These are phyloP conservation scores for Coleophoma crateriformis DNA, from an alignment of 2,329 filamentous ascomycete genomes.

Conservation along the genomic window DNA sequence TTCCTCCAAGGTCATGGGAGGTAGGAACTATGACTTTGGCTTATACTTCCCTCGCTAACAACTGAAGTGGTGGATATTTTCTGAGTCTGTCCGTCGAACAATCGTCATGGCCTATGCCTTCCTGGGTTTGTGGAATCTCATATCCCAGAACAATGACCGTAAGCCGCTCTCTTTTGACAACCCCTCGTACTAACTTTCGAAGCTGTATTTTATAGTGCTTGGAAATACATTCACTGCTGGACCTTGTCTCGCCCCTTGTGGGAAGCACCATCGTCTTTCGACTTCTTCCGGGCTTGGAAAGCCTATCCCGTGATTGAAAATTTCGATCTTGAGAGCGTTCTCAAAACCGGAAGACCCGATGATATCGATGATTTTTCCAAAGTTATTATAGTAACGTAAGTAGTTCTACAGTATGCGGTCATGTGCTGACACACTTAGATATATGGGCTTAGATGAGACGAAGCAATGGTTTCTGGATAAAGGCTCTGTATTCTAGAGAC, in stretches of 20 bases:
- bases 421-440: constrained; percentile 15
- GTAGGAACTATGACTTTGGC: constrained; percentile 10
- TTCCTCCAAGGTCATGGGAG: constrained; percentile 21
- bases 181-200: constrained; percentile 8
- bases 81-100: constrained; percentile 27
- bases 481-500: constrained; percentile 4
- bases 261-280: constrained; percentile 23
- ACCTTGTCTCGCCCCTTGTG: constrained; percentile 25
- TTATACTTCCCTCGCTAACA: constrained; percentile 2
- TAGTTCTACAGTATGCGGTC: not conserved
- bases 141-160: constrained; percentile 15
- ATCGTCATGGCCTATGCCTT: constrained; percentile 26
- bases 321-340: constrained; percentile 21
- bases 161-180: not conserved
- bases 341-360: constrained; percentile 20
- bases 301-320: constrained; percentile 24
- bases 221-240: constrained; percentile 26
- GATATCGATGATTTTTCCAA: constrained; percentile 27
- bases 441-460: constrained; percentile 21
- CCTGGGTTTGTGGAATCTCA: constrained; percentile 20
- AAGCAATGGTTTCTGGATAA: constrained; percentile 14
- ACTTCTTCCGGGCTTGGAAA: constrained; percentile 24
- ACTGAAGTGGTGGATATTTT: constrained; percentile 28
- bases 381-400: constrained; percentile 21
- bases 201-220: constrained; percentile 10